Percentiles rank a stretch among this genome's conserved stretches.
Conservation (phyloP, 352 stramenopile species). For the Phytophthora boehmeriae region DNA sequence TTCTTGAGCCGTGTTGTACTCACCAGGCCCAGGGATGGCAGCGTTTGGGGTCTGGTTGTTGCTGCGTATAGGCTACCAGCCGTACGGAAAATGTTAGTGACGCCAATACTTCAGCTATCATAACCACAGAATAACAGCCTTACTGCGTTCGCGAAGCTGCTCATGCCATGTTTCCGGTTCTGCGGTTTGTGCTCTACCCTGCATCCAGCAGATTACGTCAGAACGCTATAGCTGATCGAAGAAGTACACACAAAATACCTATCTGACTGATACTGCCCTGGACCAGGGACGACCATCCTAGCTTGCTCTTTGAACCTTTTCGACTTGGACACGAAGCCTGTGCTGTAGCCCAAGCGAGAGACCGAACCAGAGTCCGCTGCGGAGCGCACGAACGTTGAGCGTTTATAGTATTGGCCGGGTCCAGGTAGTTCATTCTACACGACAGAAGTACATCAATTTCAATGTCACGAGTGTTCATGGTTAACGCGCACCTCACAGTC, state of each 20-base stretch:
- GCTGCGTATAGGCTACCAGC: slow-evolving; percentile 30
- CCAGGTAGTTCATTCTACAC: slow-evolving; percentile 72
- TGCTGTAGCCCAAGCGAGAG: slow-evolving; percentile 74
- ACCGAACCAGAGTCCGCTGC: slow-evolving; percentile 70
- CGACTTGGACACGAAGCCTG: slow-evolving; percentile 79
- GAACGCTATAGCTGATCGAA: slow-evolving; percentile 1
- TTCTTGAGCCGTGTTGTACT: slow-evolving; percentile 57
- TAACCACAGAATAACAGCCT: slow-evolving; percentile 1
- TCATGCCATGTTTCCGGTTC: slow-evolving; percentile 75
- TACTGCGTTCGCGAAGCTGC: slow-evolving; percentile 68
- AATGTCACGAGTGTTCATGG: not conserved
- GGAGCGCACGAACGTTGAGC: slow-evolving; percentile 62
- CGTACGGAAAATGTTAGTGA: slow-evolving; percentile 5
- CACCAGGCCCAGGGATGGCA: slow-evolving; percentile 47
- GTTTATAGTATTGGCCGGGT: slow-evolving; percentile 75
- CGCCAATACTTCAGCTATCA: not conserved
- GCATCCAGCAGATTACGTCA: not conserved
- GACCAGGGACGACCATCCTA: slow-evolving; percentile 56
- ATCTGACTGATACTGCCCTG: slow-evolving; percentile 66
- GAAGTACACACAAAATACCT: slow-evolving; percentile 28
- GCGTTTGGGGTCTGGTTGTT: slow-evolving; percentile 35
- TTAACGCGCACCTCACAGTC: slow-evolving; percentile 47
- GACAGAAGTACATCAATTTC: slow-evolving; percentile 1
- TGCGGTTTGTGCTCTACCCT: slow-evolving; percentile 50
- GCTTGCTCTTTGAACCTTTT: slow-evolving; percentile 70